A percentile compares a stretch with the other conserved stretches of the same genome.
Evolutionary conservation across 257 asterid genomes (phyloP).

Genomic region (Prunella vulgaris): DNA sequence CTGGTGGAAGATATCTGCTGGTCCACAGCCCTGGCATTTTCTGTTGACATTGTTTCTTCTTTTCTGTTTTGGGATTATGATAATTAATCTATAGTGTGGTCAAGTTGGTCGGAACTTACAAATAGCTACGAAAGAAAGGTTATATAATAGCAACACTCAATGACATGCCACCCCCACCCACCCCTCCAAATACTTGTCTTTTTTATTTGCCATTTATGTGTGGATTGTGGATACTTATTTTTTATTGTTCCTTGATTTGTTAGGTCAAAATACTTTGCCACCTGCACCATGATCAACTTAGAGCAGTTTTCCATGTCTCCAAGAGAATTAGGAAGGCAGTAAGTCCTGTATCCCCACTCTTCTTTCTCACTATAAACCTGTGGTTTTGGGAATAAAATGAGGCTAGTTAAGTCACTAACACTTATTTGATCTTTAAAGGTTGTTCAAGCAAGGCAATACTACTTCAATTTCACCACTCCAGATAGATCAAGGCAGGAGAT

Average conservation of each 20-base stretch:
- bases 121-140: neutral
- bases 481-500: slow-evolving; percentile 84
- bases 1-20: neutral
- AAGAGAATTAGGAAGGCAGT: slow-evolving; percentile 87
- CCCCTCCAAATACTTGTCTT: neutral
- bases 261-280: slow-evolving; percentile 84
- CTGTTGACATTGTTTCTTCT: neutral
- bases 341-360: slow-evolving; percentile 29
- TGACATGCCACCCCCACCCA: neutral
- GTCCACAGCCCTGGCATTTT: neutral
- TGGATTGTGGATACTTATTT: neutral
- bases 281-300: slow-evolving; percentile 91
- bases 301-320: slow-evolving; percentile 91
- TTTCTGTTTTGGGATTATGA: neutral
- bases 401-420: neutral
- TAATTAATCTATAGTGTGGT: neutral
- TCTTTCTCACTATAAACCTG: neutral
- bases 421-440: slow-evolving; percentile 40
- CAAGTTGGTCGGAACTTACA: neutral
- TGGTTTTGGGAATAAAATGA: neutral
- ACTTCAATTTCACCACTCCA: slow-evolving; percentile 92
- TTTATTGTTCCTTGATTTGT: slow-evolving; percentile 18
- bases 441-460: slow-evolving; percentile 70
- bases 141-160: neutral
- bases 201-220: neutral